Conservation (phyloP, 257 asterid species). For the Solanum pinnatisectum region DNA sequence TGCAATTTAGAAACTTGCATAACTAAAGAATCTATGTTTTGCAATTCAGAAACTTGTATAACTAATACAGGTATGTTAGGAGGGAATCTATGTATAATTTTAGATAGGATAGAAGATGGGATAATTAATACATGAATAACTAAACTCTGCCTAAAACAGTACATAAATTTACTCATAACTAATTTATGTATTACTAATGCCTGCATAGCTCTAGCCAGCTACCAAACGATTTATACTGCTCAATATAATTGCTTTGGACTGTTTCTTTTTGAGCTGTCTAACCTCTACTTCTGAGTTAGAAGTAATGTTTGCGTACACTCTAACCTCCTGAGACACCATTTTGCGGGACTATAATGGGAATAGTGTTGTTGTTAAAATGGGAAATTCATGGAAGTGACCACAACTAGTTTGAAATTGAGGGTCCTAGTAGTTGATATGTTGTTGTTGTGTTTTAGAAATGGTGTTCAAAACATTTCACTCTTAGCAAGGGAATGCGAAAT, state of each 20-base stretch:
- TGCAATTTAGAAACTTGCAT: background rate
- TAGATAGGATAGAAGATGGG: too few species aligned
- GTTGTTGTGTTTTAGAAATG: background rate
- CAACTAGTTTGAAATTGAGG: background rate
- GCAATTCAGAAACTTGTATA: background rate
- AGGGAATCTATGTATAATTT: too few species aligned
- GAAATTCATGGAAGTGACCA: background rate
- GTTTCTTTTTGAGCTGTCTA: background rate
- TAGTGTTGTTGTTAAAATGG: background rate
- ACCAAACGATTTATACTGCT: background rate
- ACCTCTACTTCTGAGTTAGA: background rate
- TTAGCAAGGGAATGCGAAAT: background rate
- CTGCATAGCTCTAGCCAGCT: background rate
- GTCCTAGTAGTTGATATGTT: background rate
- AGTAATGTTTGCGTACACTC: background rate
- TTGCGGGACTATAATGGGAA: background rate
- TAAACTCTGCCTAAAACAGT: background rate
- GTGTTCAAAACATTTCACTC: background rate
- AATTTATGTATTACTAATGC: fast-evolving
- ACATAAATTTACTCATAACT: background rate
- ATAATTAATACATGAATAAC: too few species aligned
- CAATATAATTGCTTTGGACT: background rate
- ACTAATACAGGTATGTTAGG: too few species aligned
- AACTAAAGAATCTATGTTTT: too few species aligned
- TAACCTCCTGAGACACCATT: background rate